Base-by-base conservation (phyloP, 108 stramenopile species). In the Fistulifera solaris region DNA sequence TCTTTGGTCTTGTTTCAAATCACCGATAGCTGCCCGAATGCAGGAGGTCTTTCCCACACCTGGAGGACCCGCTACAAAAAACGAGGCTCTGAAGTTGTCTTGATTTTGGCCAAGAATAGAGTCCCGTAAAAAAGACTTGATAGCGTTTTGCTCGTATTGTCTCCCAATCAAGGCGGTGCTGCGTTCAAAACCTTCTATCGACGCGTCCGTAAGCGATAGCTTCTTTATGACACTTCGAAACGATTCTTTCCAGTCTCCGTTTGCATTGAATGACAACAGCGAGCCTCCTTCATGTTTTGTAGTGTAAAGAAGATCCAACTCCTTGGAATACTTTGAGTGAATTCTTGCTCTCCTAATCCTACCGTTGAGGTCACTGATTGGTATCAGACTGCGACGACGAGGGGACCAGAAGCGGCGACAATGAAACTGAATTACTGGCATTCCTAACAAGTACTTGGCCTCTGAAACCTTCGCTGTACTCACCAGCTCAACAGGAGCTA, bases 41-140 rank as follows among this genome's bases (percentile, higher is more conserved):
- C 76, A 72, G n/a, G 85, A 84, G 14, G 88, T 94, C 70, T 89
- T 75, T 27, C 78, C 82, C 45, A 71, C 76, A 26, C 91, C 91
- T 13, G 92, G 93, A 25, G 85, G 76, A 15, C 93, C 91, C 52
- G 83, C 81, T 24, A 87, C 65, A 46, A 93, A 83, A 2, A 93
- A 58, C 0, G 84, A 80, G 11, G 78, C 60, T 8, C 48, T 44
- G 38, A 52, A 61, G 10, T 40, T 42, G 8, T 40, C 39, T n/a
- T 44, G 46, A 8, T 3, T 45, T 15, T 51, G 27, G 8, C 80
- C 81, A 25, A 51, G 41, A 21, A 93, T 79, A 0, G 90, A 75
- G 17, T 43, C 62, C 38, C 63, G 45, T 12, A 93, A 68, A 59
- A 93, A 88, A 4, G 61, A 49, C n/a, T 46, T 56, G 21, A 93